Base-by-base conservation (phyloP, 176 grass and related monocot genomes). In the Oryza punctata region DNA sequence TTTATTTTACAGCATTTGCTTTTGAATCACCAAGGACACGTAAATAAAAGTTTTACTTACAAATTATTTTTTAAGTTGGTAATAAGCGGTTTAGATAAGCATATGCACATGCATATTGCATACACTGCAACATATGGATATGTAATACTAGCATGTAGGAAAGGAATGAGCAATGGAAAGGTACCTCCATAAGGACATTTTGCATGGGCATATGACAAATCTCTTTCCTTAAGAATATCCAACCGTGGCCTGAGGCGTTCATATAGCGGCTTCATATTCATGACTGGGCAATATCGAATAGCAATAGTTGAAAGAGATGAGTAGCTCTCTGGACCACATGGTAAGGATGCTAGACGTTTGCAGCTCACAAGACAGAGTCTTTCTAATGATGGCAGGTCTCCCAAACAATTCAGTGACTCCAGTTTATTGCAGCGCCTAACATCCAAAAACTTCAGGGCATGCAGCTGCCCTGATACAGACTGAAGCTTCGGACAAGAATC, bases 391-490 rank as follows among this genome's bases (percentile, higher is more conserved):
- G 24, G 33, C 7, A 60, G 24, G 6, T 44, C 47, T 59, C 64
- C 33, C 65, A 69, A 59, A 37, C 6, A 69, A 41, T 81, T 18
- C 1, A 70, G 32, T 3, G 47, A 69, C 47, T 60, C 15, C 24
- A 77, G 40, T 4, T 6, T 50, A 43, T 3, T 59, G 46, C 82
- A 69, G 4, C 0, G 0, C 7, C 4, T 6, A 52, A 52, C 19
- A 4, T 0, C 0, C 0, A 0, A 77, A 69, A 60, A 7, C 0
- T 0, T 1, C 9, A 85, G 64, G 2, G 10, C 24, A 24, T 85
- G 24, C 65, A 65, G 29, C 27, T 37, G 70, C 8, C 0, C 70
- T 65, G 70, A 35, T 27, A 74, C 0, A 3, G 4, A 47, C 0
- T 1, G 44, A 15, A 47, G 45, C 45, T 47, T 0, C 0, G 3